phyloP scores from a whole-genome alignment of 2,329 filamentous ascomycete genomes.

The Penicillium polonicum region DNA sequence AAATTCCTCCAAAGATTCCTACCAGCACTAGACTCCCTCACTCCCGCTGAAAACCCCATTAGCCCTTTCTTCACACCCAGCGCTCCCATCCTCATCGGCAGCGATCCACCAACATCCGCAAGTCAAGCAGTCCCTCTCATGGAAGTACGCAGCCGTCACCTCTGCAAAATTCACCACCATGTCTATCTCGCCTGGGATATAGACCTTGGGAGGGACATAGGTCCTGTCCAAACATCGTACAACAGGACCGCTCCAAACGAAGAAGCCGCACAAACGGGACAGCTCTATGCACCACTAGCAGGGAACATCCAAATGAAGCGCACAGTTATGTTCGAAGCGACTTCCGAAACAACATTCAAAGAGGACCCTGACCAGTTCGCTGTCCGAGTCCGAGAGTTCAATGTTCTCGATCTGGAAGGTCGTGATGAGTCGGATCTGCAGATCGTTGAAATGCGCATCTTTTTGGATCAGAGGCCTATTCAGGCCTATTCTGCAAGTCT shows the following conservation, averaged over 20 bases:
- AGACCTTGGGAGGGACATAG: conserved; percentile 2
- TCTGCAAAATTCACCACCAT: conserved; percentile 17
- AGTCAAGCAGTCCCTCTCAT: conserved; percentile 13
- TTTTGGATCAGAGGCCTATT: conserved; percentile 20
- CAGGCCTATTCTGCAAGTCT: conserved; percentile 16
- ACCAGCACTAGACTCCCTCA: conserved; percentile 19
- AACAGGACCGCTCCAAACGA: background rate
- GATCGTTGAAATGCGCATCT: conserved; percentile 22
- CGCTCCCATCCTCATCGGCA: conserved; percentile 19
- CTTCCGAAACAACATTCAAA: conserved; percentile 18
- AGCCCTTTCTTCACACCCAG: conserved; percentile 17
- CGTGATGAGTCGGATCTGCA: conserved; percentile 7
- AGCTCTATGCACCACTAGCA: conserved; percentile 8
- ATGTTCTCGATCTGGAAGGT: conserved; percentile 20
- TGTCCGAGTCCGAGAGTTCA: conserved; percentile 20
- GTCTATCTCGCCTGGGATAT: conserved; percentile 25
- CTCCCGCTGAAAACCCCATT: conserved; percentile 4
- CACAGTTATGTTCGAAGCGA: conserved; percentile 27
- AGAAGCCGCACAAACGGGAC: background rate
- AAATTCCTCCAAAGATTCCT: conserved; percentile 23
- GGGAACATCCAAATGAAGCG: conserved; percentile 11
- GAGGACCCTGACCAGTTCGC: conserved; percentile 24
- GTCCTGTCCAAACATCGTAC: background rate
- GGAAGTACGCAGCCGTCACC: conserved; percentile 18
- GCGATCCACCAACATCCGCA: conserved; percentile 15